phyloP scores from a whole-genome alignment of 352 stramenopile species.

The Globisporangium recalcitrans region DNA sequence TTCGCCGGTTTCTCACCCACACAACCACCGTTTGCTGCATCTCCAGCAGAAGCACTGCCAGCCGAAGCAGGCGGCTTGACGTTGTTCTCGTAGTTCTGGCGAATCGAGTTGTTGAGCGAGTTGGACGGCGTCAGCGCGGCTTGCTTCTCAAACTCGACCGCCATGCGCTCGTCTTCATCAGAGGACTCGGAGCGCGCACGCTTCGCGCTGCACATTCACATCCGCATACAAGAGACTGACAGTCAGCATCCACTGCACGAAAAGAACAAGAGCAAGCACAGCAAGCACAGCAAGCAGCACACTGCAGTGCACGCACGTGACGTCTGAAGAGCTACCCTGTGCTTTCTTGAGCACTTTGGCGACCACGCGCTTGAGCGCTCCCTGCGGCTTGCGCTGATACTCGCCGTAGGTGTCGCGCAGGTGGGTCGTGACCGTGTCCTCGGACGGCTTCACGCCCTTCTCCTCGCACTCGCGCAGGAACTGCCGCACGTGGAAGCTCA shows the following conservation, averaged over 20 bases:
- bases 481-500: constrained; percentile 82
- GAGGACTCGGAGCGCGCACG: constrained; percentile 48
- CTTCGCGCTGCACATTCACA: constrained; percentile 31
- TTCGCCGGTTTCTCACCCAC: constrained; percentile 44
- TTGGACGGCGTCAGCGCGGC: constrained; percentile 34
- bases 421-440: constrained; percentile 58
- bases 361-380: constrained; percentile 59
- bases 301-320: constrained; percentile 16
- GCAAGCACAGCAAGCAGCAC: background rate
- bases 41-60: background rate
- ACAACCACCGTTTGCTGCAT: background rate
- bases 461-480: constrained; percentile 83
- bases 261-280: background rate
- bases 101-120: constrained; percentile 75
- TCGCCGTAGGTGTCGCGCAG: constrained; percentile 76
- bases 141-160: constrained; percentile 41
- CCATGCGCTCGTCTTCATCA: constrained; percentile 65
- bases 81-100: constrained; percentile 56
- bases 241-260: background rate
- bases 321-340: constrained; percentile 17
- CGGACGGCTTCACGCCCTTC: constrained; percentile 40
- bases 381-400: constrained; percentile 80
- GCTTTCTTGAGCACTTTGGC: constrained; percentile 67
- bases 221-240: background rate
- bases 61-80: background rate